Base-by-base conservation (phyloP, 2,329 filamentous ascomycete species). In the Fusarium sp. region DNA sequence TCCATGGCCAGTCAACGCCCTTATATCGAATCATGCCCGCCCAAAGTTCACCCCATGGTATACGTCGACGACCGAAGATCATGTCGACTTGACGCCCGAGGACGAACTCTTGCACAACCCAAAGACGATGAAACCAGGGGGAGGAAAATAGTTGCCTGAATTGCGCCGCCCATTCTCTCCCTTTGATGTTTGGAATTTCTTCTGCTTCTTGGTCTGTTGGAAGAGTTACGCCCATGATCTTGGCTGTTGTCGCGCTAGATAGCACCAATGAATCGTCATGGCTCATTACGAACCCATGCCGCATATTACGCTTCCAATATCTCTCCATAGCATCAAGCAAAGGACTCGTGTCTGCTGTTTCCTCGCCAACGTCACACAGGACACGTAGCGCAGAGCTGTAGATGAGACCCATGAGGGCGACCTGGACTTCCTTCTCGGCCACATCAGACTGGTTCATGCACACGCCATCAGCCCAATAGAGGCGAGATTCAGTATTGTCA, bases 21-120 rank as follows among this genome's bases (percentile, higher is more conserved):
- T 13, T 25, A 1, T 54, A 61, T 4, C 2, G 4, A 9, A 28
- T 0, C 2, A 28, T 29, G 4, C 55, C 43, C 1, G 48, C 58
- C 36, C 48, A 54, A 5, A 61, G 13, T 7, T 24, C 32, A 4
- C 54, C 39, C 58, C 58, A 60, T 2, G 48, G 11, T 0, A 61
- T 7, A 5, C 11, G 12, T 11, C 39, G 38, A 9, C 15, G 58
- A 1, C 55, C 58, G 5, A 61, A 9, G 7, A 61, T 2, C 48
- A 61, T 48, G 8, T 12, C 10, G 3, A 41, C 55, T 11, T 61
- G 19, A 0, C 55, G 58, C 1, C 39, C 55, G 3, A 61, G 58
- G 8, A 61, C 25, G n/a, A 61, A 61, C 11, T 61, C 58, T 22
- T 61, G 58, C 2, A 61, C 25, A 8, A 61, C 44, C 58, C 58